A percentile compares a stretch with the other conserved stretches of the same genome.
phyloP scores from a whole-genome alignment of 352 stramenopile genomes.

The Pythium periplocum region DNA sequence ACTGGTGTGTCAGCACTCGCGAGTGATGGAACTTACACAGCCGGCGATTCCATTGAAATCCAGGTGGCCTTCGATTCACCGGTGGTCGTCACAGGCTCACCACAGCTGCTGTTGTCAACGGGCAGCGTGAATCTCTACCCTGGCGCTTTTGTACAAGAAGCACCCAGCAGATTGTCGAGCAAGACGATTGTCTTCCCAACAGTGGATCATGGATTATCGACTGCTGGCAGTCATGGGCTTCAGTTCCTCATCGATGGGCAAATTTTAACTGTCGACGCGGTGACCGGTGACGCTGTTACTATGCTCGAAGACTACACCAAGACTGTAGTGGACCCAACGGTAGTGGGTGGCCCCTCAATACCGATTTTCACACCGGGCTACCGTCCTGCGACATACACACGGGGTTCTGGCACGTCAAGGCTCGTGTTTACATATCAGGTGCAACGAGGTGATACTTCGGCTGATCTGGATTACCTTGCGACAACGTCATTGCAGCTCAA shows the following conservation, averaged over 20 bases:
- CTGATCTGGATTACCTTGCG: constrained; percentile 42
- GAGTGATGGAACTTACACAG: constrained; percentile 44
- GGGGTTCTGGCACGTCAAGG: constrained; percentile 35
- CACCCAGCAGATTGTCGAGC: constrained; percentile 14
- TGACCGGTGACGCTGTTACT: constrained; percentile 35
- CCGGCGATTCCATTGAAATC: constrained; percentile 54
- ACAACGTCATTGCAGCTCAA: constrained; percentile 42
- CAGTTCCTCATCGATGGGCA: constrained; percentile 52
- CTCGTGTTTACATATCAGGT: constrained; percentile 55
- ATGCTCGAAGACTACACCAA: constrained; percentile 53
- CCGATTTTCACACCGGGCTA: constrained; percentile 44
- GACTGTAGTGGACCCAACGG: constrained; percentile 27
- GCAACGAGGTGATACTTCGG: constrained; percentile 44
- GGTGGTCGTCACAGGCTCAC: constrained; percentile 48
- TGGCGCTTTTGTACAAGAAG: constrained; percentile 37
- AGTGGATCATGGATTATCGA: constrained; percentile 45
- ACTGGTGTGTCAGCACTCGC: constrained; percentile 28
- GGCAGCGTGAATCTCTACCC: constrained; percentile 52
- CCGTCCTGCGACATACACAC: constrained; percentile 37
- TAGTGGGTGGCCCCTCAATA: constrained; percentile 20
- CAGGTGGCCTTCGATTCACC: constrained; percentile 48
- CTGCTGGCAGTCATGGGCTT: constrained; percentile 24
- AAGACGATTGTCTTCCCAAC: constrained; percentile 50
- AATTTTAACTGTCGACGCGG: constrained; percentile 43
- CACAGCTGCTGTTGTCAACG: constrained; percentile 39